Conservation (phyloP, 2,329 filamentous ascomycete species). For the Penicillium italicum region DNA sequence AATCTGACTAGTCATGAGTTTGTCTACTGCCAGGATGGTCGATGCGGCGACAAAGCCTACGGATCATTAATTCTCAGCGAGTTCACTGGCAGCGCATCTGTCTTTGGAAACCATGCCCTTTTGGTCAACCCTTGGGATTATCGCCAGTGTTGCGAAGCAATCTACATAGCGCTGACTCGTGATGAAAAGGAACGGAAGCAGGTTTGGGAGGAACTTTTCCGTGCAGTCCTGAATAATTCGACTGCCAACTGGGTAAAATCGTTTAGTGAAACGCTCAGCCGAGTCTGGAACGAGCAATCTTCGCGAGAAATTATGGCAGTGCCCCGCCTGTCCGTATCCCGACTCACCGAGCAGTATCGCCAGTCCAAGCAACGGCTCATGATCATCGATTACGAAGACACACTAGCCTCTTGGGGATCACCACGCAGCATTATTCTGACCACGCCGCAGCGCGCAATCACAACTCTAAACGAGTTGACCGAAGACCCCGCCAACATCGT, state of each 20-base stretch:
- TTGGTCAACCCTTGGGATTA: slow-evolving; percentile 96
- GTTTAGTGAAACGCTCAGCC: slow-evolving; percentile 66
- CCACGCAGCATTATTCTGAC: slow-evolving; percentile 80
- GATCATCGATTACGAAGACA: slow-evolving; percentile 91
- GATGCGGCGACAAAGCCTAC: slow-evolving; percentile 68
- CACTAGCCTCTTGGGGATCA: slow-evolving; percentile 80
- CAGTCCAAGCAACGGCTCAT: slow-evolving; percentile 69
- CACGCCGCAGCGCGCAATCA: slow-evolving; percentile 79
- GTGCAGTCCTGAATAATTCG: slow-evolving; percentile 74
- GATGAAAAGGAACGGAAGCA: slow-evolving; percentile 65
- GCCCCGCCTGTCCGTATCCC: slow-evolving; percentile 71
- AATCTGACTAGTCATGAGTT: slow-evolving; percentile 95
- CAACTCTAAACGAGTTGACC: slow-evolving; percentile 76
- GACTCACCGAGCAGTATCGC: slow-evolving; percentile 64
- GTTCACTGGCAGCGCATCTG: slow-evolving; percentile 85
- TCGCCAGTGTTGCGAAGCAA: slow-evolving; percentile 77
- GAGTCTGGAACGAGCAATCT: slow-evolving; percentile 79
- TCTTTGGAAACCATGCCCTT: slow-evolving; percentile 77
- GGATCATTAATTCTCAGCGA: slow-evolving; percentile 89
- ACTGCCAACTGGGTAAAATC: slow-evolving; percentile 82
- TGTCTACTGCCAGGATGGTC: slow-evolving; percentile 86
- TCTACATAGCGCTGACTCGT: slow-evolving; percentile 81
- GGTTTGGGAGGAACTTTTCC: slow-evolving; percentile 71
- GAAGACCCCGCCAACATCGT: slow-evolving; percentile 78
- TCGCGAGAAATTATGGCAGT: slow-evolving; percentile 80